Base-by-base conservation (phyloP, 192 early-diverging fungal species). In the Linnemannia exigua region DNA sequence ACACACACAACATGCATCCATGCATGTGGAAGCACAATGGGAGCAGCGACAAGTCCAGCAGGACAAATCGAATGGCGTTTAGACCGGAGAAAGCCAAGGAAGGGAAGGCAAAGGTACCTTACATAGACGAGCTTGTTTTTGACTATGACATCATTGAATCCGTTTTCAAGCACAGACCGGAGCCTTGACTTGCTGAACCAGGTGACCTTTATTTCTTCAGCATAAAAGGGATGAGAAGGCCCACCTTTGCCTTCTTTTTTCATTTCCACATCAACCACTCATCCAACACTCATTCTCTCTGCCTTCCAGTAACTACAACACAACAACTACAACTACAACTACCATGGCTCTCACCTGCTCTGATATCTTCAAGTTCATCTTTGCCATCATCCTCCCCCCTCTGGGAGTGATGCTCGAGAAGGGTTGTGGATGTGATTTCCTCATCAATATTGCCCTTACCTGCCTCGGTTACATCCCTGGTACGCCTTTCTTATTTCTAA, bases 391-490 rank as follows among this genome's bases (percentile, higher is more conserved):
- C 67, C 74, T 90, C 67, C 90, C 90, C 50, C 90, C 90, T 76
- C 76, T 90, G 28, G 89, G 89, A 61, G 90, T 91, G 36, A 70
- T 91, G 33, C 41, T 72, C 66, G 73, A 86, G 84, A 86, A 50
- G 31, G 94, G 93, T 16, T 92, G 89, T 76, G 76, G 79, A 22
- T 79, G 70, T 37, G 94, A 94, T 68, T 66, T 95, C 15, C 80
- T 91, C 37, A 94, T 96, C 75, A 95, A 96, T 89, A 90, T 96
- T 52, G 72, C 74, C 16, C 89, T 96, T 77, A 95, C 95, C 1
- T 82, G 94, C 58, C 90, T 96, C 12, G 94, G 94, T 22, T 93
- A 84, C 70, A 81, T 96, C 37, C 94, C 94, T 19, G 95, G 94
- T 79, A 90, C 88, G 87, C 17, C 15, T 6, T 16, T 8, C 22